Conservation (phyloP, 2,329 filamentous ascomycete genomes). For the Mycosphaerella sp. region DNA sequence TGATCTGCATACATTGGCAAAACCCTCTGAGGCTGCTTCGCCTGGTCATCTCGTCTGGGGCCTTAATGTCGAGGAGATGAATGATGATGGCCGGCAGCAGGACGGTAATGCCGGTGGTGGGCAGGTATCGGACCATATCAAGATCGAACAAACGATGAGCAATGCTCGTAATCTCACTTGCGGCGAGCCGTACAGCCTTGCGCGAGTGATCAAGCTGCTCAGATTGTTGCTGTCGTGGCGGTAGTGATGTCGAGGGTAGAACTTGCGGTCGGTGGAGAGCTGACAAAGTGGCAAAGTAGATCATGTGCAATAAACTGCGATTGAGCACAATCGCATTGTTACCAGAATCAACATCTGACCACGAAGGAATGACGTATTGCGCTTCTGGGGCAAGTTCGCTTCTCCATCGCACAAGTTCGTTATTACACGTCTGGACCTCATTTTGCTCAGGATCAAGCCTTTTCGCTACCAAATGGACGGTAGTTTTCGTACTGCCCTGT, state of each 20-base stretch:
- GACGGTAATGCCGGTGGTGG: constrained; percentile 85
- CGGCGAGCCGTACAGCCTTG: constrained; percentile 74
- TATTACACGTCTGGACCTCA: constrained; percentile 71
- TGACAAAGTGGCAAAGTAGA: constrained; percentile 86
- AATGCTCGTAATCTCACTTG: constrained; percentile 78
- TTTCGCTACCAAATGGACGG: constrained; percentile 87
- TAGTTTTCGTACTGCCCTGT: constrained; percentile 61
- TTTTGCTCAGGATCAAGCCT: constrained; percentile 76
- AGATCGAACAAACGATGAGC: constrained; percentile 67
- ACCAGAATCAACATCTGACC: constrained; percentile 52
- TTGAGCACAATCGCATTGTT: constrained; percentile 61
- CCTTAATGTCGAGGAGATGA: constrained; percentile 87
- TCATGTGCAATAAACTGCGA: constrained; percentile 82
- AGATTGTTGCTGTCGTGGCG: constrained; percentile 44
- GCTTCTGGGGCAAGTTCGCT: constrained; percentile 65
- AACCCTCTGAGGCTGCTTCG: constrained; percentile 73
- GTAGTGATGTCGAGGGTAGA: constrained; percentile 58
- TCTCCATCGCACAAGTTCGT: constrained; percentile 72
- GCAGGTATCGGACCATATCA: constrained; percentile 70
- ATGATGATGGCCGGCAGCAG: constrained; percentile 90
- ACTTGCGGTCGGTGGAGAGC: constrained; percentile 89
- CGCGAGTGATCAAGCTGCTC: constrained; percentile 78
- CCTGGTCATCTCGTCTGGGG: constrained; percentile 64
- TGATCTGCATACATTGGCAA: constrained; percentile 85
- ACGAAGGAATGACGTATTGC: constrained; percentile 55